Conservation (phyloP, 192 early-diverging fungal species). For the Spinellus fusiger region DNA sequence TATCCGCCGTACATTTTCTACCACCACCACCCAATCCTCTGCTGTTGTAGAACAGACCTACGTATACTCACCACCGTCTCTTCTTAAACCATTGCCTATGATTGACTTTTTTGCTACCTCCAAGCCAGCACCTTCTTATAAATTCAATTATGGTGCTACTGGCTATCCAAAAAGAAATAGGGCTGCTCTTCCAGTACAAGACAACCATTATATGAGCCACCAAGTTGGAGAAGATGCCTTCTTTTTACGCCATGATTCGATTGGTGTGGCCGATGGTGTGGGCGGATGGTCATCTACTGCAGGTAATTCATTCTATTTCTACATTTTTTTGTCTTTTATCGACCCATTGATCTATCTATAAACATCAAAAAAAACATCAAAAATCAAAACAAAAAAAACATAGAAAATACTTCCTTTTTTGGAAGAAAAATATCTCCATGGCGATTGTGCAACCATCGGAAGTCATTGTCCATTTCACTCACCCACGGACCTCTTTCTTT, state of each 20-base stretch:
- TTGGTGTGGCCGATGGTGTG: conserved; percentile 93
- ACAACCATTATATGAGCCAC: conserved; percentile 50
- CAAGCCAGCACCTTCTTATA: conserved; percentile 34
- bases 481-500: background rate
- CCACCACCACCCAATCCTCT: background rate
- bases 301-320: conserved; percentile 15
- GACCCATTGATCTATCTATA: background rate
- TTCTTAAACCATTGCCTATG: conserved; percentile 6
- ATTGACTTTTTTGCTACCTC: conserved; percentile 26
- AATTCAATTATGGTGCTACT: conserved; percentile 43
- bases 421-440: background rate
- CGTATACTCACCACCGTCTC: background rate
- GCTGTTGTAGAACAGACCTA: background rate
- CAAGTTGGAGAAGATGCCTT: conserved; percentile 92
- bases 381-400: background rate
- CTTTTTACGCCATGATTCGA: conserved; percentile 75
- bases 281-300: conserved; percentile 69
- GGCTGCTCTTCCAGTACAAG: conserved; percentile 19
- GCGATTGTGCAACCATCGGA: background rate
- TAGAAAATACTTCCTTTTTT: background rate
- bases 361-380: background rate
- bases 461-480: background rate
- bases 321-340: background rate
- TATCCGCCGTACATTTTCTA: background rate
- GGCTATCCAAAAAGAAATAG: conserved; percentile 42